Percentiles rank a stretch among this genome's conserved stretches.
These are phyloP conservation scores for Cladophialophora psammophila DNA, from an alignment of 2,329 filamentous ascomycete species.

Conservation along the genomic window DNA sequence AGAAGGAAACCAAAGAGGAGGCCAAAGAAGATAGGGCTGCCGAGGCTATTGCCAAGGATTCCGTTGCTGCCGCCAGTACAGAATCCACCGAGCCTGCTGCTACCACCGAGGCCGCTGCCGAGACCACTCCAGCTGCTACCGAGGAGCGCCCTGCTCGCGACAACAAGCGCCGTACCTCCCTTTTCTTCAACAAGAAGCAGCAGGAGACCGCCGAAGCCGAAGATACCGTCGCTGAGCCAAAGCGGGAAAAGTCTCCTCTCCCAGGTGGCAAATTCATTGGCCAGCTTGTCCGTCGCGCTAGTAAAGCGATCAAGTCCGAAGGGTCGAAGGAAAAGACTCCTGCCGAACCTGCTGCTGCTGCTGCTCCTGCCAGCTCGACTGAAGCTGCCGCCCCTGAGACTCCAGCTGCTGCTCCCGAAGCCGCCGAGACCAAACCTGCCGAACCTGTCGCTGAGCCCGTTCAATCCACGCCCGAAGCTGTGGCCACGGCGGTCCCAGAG, in stretches of 20 bases:
- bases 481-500: constrained; percentile 34
- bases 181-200: constrained; percentile 64
- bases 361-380: constrained; percentile 14
- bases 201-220: constrained; percentile 53
- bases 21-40: constrained; percentile 41
- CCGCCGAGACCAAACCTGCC: constrained; percentile 29
- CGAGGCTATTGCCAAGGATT: constrained; percentile 37
- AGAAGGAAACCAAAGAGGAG: constrained; percentile 42
- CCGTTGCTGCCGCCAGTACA: constrained; percentile 36
- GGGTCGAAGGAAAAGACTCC: constrained; percentile 42
- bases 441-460: constrained; percentile 36
- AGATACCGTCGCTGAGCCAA: constrained; percentile 55
- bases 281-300: constrained; percentile 58
- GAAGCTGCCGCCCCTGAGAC: constrained; percentile 37
- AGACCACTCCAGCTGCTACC: constrained; percentile 42
- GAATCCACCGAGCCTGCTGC: constrained; percentile 27
- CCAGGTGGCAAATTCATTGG: constrained; percentile 50
- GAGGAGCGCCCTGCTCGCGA: constrained; percentile 51
- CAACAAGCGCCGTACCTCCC: constrained; percentile 60
- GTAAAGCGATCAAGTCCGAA: constrained; percentile 56
- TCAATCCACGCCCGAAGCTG: constrained; percentile 27
- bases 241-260: constrained; percentile 49
- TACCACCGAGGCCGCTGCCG: constrained; percentile 33
- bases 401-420: constrained; percentile 44
- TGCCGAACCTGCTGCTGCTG: constrained; percentile 42